These are phyloP conservation scores for Sphaerulina populicola DNA, from an alignment of 2,329 filamentous ascomycete species.

Conservation along the genomic window DNA sequence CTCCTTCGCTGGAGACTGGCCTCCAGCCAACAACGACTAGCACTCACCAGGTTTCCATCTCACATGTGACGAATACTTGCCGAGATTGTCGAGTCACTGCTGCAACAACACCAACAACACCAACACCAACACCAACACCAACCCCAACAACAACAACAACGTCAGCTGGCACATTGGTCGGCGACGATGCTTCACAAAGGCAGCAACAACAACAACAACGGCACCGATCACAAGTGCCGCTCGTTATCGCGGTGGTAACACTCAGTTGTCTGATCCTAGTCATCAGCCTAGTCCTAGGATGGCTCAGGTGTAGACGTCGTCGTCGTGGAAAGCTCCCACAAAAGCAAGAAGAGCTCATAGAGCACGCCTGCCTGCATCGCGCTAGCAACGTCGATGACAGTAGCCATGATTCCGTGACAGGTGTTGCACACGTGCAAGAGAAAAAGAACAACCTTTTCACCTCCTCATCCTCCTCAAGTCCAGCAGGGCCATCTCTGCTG, in stretches of 20 bases:
- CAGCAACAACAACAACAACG: neutral
- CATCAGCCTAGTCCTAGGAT: slow-evolving; percentile 3
- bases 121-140: neutral
- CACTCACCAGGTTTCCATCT: neutral
- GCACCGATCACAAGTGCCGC: neutral
- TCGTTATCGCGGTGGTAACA: slow-evolving; percentile 5
- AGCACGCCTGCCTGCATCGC: slow-evolving; percentile 1
- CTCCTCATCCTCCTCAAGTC: neutral
- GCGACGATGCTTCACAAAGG: neutral
- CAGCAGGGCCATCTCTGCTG: slow-evolving; percentile 3
- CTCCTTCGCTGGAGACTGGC: too few species aligned
- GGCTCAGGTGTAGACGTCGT: slow-evolving; percentile 6
- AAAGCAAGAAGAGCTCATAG: neutral
- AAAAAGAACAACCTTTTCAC: neutral
- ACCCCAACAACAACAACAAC: neutral
- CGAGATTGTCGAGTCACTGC: neutral
- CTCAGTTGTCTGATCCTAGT: slow-evolving; percentile 9
- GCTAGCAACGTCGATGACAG: neutral
- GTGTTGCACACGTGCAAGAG: neutral
- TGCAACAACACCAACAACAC: neutral
- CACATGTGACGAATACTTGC: neutral
- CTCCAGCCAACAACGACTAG: neutral
- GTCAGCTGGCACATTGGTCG: neutral
- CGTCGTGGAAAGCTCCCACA: neutral
- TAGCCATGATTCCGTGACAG: neutral